Conservation (phyloP, 441 rosid species). For the Cnidoscolus chayamansa region DNA sequence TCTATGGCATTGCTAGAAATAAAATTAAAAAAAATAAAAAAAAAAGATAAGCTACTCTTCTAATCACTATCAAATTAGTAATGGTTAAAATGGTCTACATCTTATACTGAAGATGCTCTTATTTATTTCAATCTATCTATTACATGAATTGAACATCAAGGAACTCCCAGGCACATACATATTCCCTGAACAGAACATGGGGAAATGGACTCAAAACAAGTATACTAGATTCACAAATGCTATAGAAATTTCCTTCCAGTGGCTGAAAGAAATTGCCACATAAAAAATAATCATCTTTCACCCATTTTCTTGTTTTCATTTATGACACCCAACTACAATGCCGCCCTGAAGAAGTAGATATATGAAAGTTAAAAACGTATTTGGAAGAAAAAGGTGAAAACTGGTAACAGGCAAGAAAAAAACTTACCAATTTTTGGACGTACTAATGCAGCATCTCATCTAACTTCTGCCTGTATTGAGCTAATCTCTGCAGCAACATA, state of each 20-base stretch:
- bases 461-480: slow-evolving; percentile 83
- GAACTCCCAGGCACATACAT: slow-evolving; percentile 10
- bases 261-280: background rate
- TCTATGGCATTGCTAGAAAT: too few species aligned
- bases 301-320: slow-evolving; percentile 4
- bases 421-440: slow-evolving; percentile 24
- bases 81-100: background rate
- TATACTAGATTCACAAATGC: slow-evolving; percentile 7
- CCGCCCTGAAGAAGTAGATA: slow-evolving; percentile 8
- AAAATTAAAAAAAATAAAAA: background rate
- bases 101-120: background rate
- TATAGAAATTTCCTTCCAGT: slow-evolving; percentile 10
- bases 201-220: slow-evolving; percentile 3
- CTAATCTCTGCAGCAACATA: slow-evolving; percentile 57
- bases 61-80: background rate
- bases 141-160: slow-evolving; percentile 8
- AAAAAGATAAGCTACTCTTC: background rate
- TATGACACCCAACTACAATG: slow-evolving; percentile 6
- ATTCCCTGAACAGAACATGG: slow-evolving; percentile 14
- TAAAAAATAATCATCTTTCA: slow-evolving; percentile 4
- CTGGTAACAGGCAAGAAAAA: background rate
- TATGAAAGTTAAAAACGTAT: background rate
- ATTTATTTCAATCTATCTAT: slow-evolving; percentile 10
- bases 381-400: background rate
- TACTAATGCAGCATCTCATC: slow-evolving; percentile 58